A percentile compares a stretch with the other conserved stretches of the same genome.
Conservation (phyloP, 371 early-diverging fungal species). For the Apophysomyces sp. region DNA sequence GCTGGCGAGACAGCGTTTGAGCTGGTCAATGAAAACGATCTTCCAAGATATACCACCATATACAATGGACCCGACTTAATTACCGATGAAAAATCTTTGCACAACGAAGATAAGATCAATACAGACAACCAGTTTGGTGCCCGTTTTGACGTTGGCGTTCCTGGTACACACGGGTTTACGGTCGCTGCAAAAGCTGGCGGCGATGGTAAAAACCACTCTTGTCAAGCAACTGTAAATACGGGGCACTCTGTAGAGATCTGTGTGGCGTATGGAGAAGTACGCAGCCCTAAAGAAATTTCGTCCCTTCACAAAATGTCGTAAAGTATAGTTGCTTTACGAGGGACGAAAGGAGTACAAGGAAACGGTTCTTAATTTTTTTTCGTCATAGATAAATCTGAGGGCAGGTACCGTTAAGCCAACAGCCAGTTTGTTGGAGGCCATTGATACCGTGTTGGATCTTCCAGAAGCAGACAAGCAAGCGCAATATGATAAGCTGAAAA, state of each 20-base stretch:
- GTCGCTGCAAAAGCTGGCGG: not conserved
- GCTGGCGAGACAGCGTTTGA: too few relatives aligned
- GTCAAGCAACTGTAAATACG: not conserved
- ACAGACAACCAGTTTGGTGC: not conserved
- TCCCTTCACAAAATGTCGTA: too few relatives aligned
- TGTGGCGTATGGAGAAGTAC: too few relatives aligned
- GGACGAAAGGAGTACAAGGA: not conserved
- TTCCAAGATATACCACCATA: too few relatives aligned
- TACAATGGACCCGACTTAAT: not conserved
- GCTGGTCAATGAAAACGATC: too few relatives aligned
- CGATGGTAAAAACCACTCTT: not conserved
- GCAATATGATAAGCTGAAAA: not conserved
- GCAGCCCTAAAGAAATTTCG: too few relatives aligned
- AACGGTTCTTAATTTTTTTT: too few relatives aligned
- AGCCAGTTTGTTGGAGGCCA: not conserved
- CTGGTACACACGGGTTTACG: not conserved
- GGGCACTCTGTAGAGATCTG: too few relatives aligned
- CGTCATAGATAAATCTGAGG: not conserved
- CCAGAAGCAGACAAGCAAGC: not conserved
- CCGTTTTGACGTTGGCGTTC: not conserved
- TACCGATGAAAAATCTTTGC: not conserved
- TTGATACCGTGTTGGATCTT: not conserved
- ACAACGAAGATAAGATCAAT: not conserved
- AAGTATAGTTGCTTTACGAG: not conserved
- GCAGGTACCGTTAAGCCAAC: not conserved